Conservation (phyloP, 1,284 basidiomycete genomes). For the Leccinum subspadiceum region DNA sequence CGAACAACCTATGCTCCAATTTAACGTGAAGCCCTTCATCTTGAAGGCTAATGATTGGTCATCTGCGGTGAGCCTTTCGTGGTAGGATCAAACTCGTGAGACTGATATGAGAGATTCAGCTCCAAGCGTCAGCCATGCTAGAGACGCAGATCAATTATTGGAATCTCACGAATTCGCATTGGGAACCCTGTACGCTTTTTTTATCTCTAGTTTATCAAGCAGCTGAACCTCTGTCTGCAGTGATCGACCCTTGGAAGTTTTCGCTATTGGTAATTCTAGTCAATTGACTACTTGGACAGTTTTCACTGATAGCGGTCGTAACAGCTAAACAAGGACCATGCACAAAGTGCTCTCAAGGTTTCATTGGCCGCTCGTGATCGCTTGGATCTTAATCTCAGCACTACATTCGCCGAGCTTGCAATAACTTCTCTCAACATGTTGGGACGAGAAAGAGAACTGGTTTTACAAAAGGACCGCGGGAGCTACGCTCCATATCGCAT, state of each 20-base stretch:
- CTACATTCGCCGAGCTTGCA: constrained; percentile 87
- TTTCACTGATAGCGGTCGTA: constrained; percentile 12
- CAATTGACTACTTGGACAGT: not conserved
- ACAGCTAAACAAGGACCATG: constrained; percentile 54
- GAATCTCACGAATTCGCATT: constrained; percentile 97
- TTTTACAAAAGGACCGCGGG: constrained; percentile 75
- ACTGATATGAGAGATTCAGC: constrained; percentile 41
- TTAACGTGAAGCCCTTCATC: constrained; percentile 86
- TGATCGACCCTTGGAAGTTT: constrained; percentile 97
- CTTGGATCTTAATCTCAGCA: constrained; percentile 90
- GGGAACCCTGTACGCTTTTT: constrained; percentile 81
- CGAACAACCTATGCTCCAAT: constrained; percentile 91
- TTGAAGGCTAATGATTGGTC: constrained; percentile 92
- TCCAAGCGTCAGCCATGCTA: constrained; percentile 80
- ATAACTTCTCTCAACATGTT: constrained; percentile 74
- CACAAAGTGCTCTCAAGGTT: constrained; percentile 56
- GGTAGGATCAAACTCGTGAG: not conserved
- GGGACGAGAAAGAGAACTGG: constrained; percentile 70
- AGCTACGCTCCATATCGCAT: constrained; percentile 93
- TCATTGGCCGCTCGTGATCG: constrained; percentile 78
- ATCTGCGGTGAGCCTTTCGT: constrained; percentile 61
- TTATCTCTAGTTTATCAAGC: not conserved
- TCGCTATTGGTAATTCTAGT: constrained; percentile 56
- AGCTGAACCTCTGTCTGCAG: constrained; percentile 34
- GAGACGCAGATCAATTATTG: constrained; percentile 90